phyloP scores from a whole-genome alignment of 495 filamentous ascomycete genomes.

The Neurospora sp. region DNA sequence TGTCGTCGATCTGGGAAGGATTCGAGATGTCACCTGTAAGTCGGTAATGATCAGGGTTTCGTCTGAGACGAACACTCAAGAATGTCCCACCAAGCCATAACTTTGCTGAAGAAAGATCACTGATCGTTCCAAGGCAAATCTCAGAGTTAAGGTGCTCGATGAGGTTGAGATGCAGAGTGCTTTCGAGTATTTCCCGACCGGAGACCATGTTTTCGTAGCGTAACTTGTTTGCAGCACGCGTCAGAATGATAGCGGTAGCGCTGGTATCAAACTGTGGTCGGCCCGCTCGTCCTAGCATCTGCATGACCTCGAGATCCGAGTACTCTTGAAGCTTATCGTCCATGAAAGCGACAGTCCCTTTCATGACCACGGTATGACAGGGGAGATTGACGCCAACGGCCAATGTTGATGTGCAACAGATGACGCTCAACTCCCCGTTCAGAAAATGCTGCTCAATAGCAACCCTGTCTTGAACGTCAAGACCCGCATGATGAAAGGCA shows the following conservation, averaged over 20 bases:
- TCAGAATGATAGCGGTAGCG: conserved; percentile 82
- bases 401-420: conserved; percentile 92
- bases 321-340: conserved; percentile 61
- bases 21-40: conserved; percentile 44
- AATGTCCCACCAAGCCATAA: conserved; percentile 83
- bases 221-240: conserved; percentile 51
- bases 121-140: conserved; percentile 75
- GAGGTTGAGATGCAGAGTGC: conserved; percentile 74
- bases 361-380: conserved; percentile 86
- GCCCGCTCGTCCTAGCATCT: conserved; percentile 93
- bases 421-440: conserved; percentile 68
- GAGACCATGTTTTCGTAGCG: conserved; percentile 78
- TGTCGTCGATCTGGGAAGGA: conserved; percentile 49
- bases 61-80: conserved; percentile 67
- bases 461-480: conserved; percentile 59
- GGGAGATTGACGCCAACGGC: conserved; percentile 92
- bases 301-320: conserved; percentile 89
- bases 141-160: conserved; percentile 94
- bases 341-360: conserved; percentile 70
- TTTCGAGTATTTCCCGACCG: conserved; percentile 77
- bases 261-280: conserved; percentile 85
- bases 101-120: conserved; percentile 57
- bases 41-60: conserved; percentile 72
- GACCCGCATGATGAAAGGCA: conserved; percentile 88
- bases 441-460: conserved; percentile 65